These are phyloP conservation scores for Calonectria henricotiae DNA, from an alignment of 2,329 filamentous ascomycete species.

Conservation along the genomic window DNA sequence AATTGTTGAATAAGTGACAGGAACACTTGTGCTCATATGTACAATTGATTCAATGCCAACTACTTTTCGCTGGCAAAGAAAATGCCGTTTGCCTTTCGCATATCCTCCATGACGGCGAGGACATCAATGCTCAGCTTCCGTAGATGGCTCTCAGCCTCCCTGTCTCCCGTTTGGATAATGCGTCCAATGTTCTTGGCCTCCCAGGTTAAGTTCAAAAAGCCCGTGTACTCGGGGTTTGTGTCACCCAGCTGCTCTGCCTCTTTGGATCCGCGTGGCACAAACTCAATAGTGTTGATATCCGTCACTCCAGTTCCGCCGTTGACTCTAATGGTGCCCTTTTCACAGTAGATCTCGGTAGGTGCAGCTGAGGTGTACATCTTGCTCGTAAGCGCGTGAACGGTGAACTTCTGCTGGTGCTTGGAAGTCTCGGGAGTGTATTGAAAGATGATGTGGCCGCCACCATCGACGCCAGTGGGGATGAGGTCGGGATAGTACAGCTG, in stretches of 20 bases:
- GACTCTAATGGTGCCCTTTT: slow-evolving; percentile 44
- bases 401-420: slow-evolving; percentile 38
- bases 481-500: slow-evolving; percentile 38
- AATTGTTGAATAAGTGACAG: background rate
- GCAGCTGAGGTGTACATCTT: slow-evolving; percentile 43
- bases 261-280: slow-evolving; percentile 37
- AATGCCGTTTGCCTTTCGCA: slow-evolving; percentile 39
- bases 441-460: slow-evolving; percentile 38
- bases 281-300: slow-evolving; percentile 39
- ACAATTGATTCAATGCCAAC: background rate
- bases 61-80: slow-evolving; percentile 38
- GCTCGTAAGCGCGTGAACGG: slow-evolving; percentile 38
- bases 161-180: slow-evolving; percentile 37
- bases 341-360: slow-evolving; percentile 44
- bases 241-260: slow-evolving; percentile 39
- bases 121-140: slow-evolving; percentile 37
- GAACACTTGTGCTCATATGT: background rate
- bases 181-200: slow-evolving; percentile 43
- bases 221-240: slow-evolving; percentile 35
- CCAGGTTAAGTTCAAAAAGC: slow-evolving; percentile 44
- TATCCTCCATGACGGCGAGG: slow-evolving; percentile 39
- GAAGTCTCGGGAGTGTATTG: slow-evolving; percentile 38
- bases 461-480: slow-evolving; percentile 37
- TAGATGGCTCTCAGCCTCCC: slow-evolving; percentile 33
- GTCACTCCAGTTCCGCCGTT: slow-evolving; percentile 40